Percentiles rank a stretch among this genome's conserved stretches.
phyloP scores from a whole-genome alignment of 2,329 filamentous ascomycete genomes.

The Aspergillus sp. region DNA sequence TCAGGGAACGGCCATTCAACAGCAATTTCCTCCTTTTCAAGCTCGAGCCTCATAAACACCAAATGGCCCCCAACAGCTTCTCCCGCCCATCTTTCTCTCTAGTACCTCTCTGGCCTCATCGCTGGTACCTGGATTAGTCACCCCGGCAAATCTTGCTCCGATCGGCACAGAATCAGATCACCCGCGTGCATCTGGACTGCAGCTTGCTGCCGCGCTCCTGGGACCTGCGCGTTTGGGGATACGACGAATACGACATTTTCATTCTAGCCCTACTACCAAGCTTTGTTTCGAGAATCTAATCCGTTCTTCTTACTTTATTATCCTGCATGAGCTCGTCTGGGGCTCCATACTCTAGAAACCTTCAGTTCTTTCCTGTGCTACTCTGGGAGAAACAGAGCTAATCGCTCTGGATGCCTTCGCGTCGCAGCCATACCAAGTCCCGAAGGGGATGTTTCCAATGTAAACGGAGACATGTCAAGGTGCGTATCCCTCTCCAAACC shows the following conservation, averaged over 20 bases:
- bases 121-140: neutral
- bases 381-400: neutral
- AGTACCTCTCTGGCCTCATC: neutral
- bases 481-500: conserved; percentile 17
- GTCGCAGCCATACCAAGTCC: conserved; percentile 45
- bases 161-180: neutral
- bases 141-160: neutral
- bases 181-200: neutral
- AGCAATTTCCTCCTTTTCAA: neutral
- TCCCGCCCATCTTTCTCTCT: neutral
- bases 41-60: neutral
- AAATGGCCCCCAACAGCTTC: neutral
- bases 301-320: too few species aligned
- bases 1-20: too few species aligned
- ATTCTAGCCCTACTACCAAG: neutral
- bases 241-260: conserved; percentile 10
- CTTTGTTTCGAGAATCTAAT: neutral
- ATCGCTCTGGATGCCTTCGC: conserved; percentile 32
- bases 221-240: neutral
- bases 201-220: neutral
- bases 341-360: too few species aligned
- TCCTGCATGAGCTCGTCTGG: too few species aligned
- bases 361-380: too few species aligned
- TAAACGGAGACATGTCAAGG: conserved; percentile 47
- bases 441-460: conserved; percentile 46